Evolutionary conservation across 2,329 filamentous ascomycete species (phyloP), one percentile per base, ranked within the genome.

Genomic region (Cordyceps fumosorosea): DNA sequence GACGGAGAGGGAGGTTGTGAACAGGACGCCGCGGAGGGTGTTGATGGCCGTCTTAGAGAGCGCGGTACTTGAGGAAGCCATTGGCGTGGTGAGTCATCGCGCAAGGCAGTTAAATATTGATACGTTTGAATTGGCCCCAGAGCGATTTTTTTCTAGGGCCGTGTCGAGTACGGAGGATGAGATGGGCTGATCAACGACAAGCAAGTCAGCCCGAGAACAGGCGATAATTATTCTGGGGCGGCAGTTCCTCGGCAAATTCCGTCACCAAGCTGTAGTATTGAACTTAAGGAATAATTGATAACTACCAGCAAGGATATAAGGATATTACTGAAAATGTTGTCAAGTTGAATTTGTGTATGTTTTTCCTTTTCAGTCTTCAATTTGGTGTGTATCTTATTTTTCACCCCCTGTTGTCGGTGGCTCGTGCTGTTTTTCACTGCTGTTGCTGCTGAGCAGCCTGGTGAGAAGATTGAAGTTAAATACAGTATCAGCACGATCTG

Each of bases 1-100:
- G 61, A 85, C 76, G 48, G 82, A 84, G 68, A 81, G 85, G 10
- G 82, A 83, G 2, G 82, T 84, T 56, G 82, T 83, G 18, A 85
- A 72, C 61, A 83, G 77, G 63, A 84, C 76, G 65, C 81, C 79
- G 64, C 81, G 81, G 42, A 85, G 79, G 63, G 81, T 79, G 70
- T 81, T 79, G 65, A 85, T 76, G 63, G 80, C 81, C 63, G 80
- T 80, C 73, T 81, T 81, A 44, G 83, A 84, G 54, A 81, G 82
- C 62, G 82, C 78, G 63, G 79, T 79, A 62, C 78, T 73, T 56
- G 75, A 74, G 62, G 77, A 70, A 59, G 77, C 75, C 80, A 83
- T 83, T 64, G 66, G 63, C 70, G 62, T 66, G 64, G 60, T 68
- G 67, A 68, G 45, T 62, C 48, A 59, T 60, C 52, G 51, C 24